Evolutionary conservation across 1,139 yeast genomes (phyloP), one percentile per base, ranked within the genome.

Genomic region (Pichia sp.): DNA sequence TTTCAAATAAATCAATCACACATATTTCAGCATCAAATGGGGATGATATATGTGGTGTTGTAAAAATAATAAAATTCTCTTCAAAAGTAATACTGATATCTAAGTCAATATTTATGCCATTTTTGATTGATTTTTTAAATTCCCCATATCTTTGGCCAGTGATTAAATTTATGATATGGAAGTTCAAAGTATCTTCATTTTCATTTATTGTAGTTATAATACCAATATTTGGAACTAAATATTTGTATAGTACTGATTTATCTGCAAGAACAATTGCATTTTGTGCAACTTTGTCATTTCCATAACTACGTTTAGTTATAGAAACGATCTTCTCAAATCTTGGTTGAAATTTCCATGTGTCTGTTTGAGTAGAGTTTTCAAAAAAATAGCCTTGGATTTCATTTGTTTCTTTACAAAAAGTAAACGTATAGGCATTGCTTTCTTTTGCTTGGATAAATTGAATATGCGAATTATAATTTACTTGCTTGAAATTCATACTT

Each of bases 51-150:
- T 64, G 63, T 45, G 80, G 71, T 2, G 49, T n/a, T 0, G 92
- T 71, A 63, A 85, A 85, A 4, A 86, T 74, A 15, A 88, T 69
- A 88, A 95, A 90, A 64, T 89, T 82, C 61, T 92, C 97, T 48
- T 90, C 94, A 64, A 80, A 75, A 1, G 80, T 70, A 36, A 87
- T 59, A 26, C 74, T 71, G 20, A 87, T 59, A 1, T 77, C 43
- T 2, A 3, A 8, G 15, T 38, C 41, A 5, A 15, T 5, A 12
- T 39, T 11, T 5, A 42, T 34, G 3, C 23, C 43, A 15, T 22
- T 9, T 13, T 9, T 18, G 2, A 45, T 15, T 7, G 12, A 5
- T 39, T 52, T 53, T 2, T 29, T 23, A 39, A 53, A 48, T 2
- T 15, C 25, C 1, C 79, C 71, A 25, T 89, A 67, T 0, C 82